These are phyloP conservation scores for Anisodus tanguticus DNA, from an alignment of 257 asterid species.

Conservation along the genomic window DNA sequence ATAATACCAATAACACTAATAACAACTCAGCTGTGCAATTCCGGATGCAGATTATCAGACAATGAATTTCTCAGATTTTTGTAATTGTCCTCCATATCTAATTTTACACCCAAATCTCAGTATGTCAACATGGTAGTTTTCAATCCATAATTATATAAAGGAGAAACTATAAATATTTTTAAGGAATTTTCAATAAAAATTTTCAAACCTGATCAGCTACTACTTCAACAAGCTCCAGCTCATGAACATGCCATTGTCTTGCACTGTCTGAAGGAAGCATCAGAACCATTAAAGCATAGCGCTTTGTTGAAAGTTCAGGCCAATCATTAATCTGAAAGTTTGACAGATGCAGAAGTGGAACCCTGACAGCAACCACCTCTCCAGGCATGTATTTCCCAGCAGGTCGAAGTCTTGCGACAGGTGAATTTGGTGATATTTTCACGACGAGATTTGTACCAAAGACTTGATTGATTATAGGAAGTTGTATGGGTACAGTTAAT, in stretches of 20 bases:
- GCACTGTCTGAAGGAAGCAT: conserved; percentile 98
- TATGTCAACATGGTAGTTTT: neutral
- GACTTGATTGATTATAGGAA: conserved; percentile 76
- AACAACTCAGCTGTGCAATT: neutral
- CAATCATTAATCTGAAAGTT: conserved; percentile 96
- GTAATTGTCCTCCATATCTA: conserved; percentile 18
- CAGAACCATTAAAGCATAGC: conserved; percentile 95
- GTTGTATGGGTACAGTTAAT: conserved; percentile 84
- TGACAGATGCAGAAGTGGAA: conserved; percentile 82
- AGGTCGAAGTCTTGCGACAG: conserved; percentile 84
- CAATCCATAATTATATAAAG: neutral
- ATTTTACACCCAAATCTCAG: conserved; percentile 11
- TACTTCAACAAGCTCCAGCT: conserved; percentile 97
- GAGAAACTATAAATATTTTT: neutral
- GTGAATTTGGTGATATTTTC: conserved; percentile 80
- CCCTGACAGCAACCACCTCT: conserved; percentile 96
- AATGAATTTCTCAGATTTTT: conserved; percentile 9
- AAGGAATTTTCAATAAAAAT: neutral
- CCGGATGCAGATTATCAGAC: neutral
- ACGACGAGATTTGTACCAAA: conserved; percentile 76
- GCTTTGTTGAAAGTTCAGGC: conserved; percentile 95
- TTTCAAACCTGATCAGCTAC: conserved; percentile 93
- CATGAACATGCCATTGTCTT: conserved; percentile 95
- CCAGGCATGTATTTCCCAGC: conserved; percentile 87
- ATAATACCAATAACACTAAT: neutral